Base-by-base conservation (phyloP, 1,284 basidiomycete species). In the Trichosporon ovoides region DNA sequence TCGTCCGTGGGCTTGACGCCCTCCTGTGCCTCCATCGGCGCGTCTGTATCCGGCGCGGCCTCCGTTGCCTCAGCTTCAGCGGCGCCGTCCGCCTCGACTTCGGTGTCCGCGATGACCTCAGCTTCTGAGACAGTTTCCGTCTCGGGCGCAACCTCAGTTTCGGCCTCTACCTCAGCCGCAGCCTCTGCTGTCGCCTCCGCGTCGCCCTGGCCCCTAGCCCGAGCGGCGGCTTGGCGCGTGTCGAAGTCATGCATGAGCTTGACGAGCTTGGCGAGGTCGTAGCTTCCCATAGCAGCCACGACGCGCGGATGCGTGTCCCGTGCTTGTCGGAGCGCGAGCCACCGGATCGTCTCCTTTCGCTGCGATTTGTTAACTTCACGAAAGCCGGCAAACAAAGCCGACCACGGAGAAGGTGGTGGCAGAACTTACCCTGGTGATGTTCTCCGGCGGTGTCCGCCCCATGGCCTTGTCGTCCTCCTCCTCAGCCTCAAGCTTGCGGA, bases 391-490 rank as follows among this genome's bases (percentile, higher is more conserved):
- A 1, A 5, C 9, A 33, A 12, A 13, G 12, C 3, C 16, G 3
- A n/a, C 7, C 3, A 3, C 2, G 31, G 34, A 14, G 16, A 16
- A 7, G 16, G 10, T 1, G 62, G n/a, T n/a, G n/a, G n/a, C n/a
- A n/a, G n/a, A n/a, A n/a, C 66, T 40, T 38, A 71, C 71, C 59
- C 71, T 67, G 28, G 63, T 60, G 40, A 66, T 61, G 36, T 67
- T 65, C 2, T 64, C 57, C 1, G 61, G 46, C 11, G 58, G 57
- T 34, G 68, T 67, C 12, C 53, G 63, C 3, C 72, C 72, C 69
- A 74, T 71, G 3, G 69, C 72, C 50, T 59, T 62, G 53, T 74
- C 70, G 52, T 73, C 72, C 56, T 70, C 72, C 43, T 70, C 69
- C 22, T 70, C 71, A 57, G 52, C 63, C 53, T 71, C 68, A 24